Evolutionary conservation across 2,329 filamentous ascomycete genomes (phyloP).

Genomic region (Tolypocladium inflatum): DNA sequence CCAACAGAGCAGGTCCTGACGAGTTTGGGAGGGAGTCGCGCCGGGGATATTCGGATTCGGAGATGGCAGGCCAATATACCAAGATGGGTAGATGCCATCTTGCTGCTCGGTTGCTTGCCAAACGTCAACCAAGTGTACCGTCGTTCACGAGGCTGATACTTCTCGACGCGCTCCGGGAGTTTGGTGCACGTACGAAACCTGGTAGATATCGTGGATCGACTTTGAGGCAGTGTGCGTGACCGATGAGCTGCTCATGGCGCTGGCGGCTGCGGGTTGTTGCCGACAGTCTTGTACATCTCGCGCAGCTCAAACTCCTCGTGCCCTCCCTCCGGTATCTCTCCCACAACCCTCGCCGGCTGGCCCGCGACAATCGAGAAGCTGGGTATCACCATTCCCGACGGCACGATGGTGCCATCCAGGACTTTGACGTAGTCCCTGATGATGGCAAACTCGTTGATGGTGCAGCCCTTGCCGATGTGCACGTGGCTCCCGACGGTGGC

Average conservation of each 20-base stretch:
- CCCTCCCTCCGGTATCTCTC: conserved; percentile 67
- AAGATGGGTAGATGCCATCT: neutral
- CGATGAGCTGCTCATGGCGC: conserved; percentile 11
- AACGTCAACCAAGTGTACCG: neutral
- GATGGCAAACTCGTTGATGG: conserved; percentile 78
- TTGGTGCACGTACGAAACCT: neutral
- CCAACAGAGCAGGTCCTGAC: too few relatives aligned
- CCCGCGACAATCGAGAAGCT: conserved; percentile 89
- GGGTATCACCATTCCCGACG: conserved; percentile 82
- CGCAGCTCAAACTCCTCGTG: conserved; percentile 55
- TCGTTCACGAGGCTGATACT: neutral
- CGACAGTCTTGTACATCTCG: conserved; percentile 54
- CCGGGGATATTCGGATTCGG: too few relatives aligned
- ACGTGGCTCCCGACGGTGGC: conserved; percentile 79
- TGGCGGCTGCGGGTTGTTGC: conserved; percentile 39
- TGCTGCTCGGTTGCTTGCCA: neutral
- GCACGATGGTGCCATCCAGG: conserved; percentile 74
- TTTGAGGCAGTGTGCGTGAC: neutral
- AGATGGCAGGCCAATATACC: too few relatives aligned
- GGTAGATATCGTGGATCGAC: neutral
- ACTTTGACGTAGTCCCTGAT: conserved; percentile 91
- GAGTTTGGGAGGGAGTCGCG: too few relatives aligned
- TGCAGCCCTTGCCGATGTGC: conserved; percentile 67
- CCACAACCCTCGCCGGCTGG: conserved; percentile 67
- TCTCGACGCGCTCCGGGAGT: neutral